Evolutionary conservation across 2,329 filamentous ascomycete genomes (phyloP).

Genomic region (Neobulgaria alba): DNA sequence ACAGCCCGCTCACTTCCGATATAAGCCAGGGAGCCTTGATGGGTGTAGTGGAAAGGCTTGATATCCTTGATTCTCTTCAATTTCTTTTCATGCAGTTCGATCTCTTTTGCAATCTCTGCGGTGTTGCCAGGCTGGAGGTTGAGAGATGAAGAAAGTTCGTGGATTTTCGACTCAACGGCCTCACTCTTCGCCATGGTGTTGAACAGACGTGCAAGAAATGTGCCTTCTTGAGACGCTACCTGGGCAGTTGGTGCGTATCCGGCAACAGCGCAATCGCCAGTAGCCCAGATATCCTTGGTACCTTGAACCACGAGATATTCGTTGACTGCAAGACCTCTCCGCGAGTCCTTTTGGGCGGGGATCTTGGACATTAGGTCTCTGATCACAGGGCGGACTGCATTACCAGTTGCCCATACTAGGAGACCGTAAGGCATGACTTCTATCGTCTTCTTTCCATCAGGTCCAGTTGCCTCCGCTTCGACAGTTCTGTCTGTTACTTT

Average conservation of each 20-base stretch:
- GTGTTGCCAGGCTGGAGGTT: constrained; percentile 55
- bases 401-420: constrained; percentile 96
- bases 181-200: constrained; percentile 99
- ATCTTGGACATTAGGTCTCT: constrained; percentile 88
- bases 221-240: constrained; percentile 91
- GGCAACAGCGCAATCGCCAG: constrained; percentile 93
- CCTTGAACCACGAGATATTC: constrained; percentile 98
- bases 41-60: constrained; percentile 96
- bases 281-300: constrained; percentile 93
- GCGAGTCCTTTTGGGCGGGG: constrained; percentile 88
- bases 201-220: constrained; percentile 90
- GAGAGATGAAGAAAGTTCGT: constrained; percentile 53
- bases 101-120: constrained; percentile 63
- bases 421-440: constrained; percentile 88
- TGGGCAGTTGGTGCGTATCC: constrained; percentile 97
- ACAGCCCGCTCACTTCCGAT: constrained; percentile 98
- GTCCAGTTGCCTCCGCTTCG: constrained; percentile 74
- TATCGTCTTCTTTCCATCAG: constrained; percentile 75
- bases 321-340: constrained; percentile 91
- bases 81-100: constrained; percentile 79
- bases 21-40: constrained; percentile 94
- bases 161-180: constrained; percentile 66
- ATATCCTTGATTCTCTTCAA: constrained; percentile 86
- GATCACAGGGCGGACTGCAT: constrained; percentile 81
- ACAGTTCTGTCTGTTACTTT: constrained; percentile 88